Evolutionary conservation across 768 basidiomycete genomes (phyloP), one percentile per base, ranked within the genome.

Genomic region (Clavulina sp.): DNA sequence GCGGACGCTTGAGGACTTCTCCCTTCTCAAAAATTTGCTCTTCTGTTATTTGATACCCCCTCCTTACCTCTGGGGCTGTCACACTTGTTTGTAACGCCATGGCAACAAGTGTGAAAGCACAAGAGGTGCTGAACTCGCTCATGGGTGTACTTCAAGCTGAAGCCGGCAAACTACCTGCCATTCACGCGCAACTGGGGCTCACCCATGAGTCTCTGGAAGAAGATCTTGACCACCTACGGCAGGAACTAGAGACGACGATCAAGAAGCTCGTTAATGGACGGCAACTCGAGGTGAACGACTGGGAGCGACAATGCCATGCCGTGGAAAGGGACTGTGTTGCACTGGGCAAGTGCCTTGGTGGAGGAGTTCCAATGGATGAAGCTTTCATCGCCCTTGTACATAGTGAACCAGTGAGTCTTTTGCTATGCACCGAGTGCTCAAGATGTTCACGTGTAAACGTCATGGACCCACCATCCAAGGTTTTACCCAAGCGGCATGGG

Each of bases 111-210:
- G 13, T 51, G 33, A 57, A 56, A 32, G 57, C 60, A 51, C 50
- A 54, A 28, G 41, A 60, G n/a, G 72, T 88, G 16, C 71, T 89
- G 5, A 77, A 82, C 62, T 80, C 84, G 21, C 64, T 91, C 26
- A 83, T 87, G 57, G 72, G 77, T 2, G 81, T 84, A 62, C 68
- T 89, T 4, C 81, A 83, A 63, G 67, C 78, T 1, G 87, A 92
- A 65, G 86, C 84, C 0, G 80, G 83, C 56, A 70, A 86, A 30
- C 69, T 93, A 2, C 86, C 86, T 16, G 77, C 80, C 4, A 70
- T 93, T 3, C 87, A 92, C 64, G 71, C 76, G 1, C 85, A 85
- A 60, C 81, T 93, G 16, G 87, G 85, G 30, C 72, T 92, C 13
- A 85, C 88, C 5, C 65, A 76, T 26, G 77, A 78, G 7, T 80